Evolutionary conservation across 768 basidiomycete species (phyloP), one percentile per base, ranked within the genome.

Genomic region (Boletus sp.): DNA sequence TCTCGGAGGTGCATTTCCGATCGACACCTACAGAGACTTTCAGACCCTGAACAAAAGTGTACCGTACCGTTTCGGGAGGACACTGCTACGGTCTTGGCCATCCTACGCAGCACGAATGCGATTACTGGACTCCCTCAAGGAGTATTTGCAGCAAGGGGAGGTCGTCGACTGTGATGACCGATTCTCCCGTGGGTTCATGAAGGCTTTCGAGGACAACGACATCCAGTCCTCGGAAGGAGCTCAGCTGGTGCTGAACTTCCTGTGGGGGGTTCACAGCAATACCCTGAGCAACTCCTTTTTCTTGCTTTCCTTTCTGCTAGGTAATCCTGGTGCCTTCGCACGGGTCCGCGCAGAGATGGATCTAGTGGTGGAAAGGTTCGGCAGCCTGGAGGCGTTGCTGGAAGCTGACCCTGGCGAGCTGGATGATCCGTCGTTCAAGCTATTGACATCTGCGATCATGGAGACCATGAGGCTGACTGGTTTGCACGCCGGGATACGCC

Each of bases 271-370:
- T 2, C 67, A 67, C 27, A 64, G 49, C 50, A 68, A 69, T 7
- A 60, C 48, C 0, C 4, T 69, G 29, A 60, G 49, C 52, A 66
- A 58, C 46, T 27, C 58, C 0, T 58, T 62, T 35, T 64, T 66
- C 17, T 44, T 55, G 23, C 34, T 68, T 4, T 55, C 60, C 1
- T 64, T 54, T 34, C 68, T 83, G 25, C 69, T 82, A 33, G 71
- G 74, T 45, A 65, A 77, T 51, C 77, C 77, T 0, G 63, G 68
- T n/a, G 74, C 70, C 1, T 69, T 81, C 66, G 70, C 72, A 29
- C 76, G 73, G 47, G 71, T 82, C 6, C 76, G 77, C 2, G 65
- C 69, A 5, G 79, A 83, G 54, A 66, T 83, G 13, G 81, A 83
- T 37, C 21, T 15, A 7, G 62, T 57, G 1, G 47, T 67, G 7